Evolutionary conservation across 2,329 filamentous ascomycete species (phyloP).

Genomic region (Cladosporium sp.): DNA sequence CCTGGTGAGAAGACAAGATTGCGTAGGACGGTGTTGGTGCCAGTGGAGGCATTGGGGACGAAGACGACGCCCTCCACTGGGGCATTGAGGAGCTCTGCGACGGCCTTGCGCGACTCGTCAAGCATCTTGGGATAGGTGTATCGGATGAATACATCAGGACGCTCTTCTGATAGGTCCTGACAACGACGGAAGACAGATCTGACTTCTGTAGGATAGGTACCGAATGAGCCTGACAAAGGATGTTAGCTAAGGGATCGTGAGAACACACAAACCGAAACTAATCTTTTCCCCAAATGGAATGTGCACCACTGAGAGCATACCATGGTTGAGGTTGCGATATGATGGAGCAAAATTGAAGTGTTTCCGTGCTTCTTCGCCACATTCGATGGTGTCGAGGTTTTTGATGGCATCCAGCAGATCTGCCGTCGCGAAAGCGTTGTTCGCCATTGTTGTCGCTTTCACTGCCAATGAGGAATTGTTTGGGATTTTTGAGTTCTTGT

Average conservation of each 20-base stretch:
- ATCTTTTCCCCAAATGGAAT: not conserved
- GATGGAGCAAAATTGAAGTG: slow-evolving; percentile 69
- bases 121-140: slow-evolving; percentile 66
- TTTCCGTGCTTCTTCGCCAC: slow-evolving; percentile 51
- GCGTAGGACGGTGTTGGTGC: slow-evolving; percentile 76
- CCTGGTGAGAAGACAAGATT: slow-evolving; percentile 68
- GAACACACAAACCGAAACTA: not conserved
- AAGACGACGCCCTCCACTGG: slow-evolving; percentile 70
- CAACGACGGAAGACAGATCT: slow-evolving; percentile 62
- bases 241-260: not conserved
- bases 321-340: slow-evolving; percentile 79
- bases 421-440: not conserved
- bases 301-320: slow-evolving; percentile 45
- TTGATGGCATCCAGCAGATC: slow-evolving; percentile 19
- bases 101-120: slow-evolving; percentile 63
- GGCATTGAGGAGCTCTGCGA: slow-evolving; percentile 68
- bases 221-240: slow-evolving; percentile 69
- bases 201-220: slow-evolving; percentile 68
- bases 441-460: not conserved
- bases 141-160: slow-evolving; percentile 75
- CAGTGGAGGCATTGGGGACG: slow-evolving; percentile 78
- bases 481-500: not conserved
- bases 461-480: not conserved
- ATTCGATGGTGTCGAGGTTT: slow-evolving; percentile 30
- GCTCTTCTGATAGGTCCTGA: slow-evolving; percentile 66